Conservation (phyloP, 2,329 filamentous ascomycete genomes). For the Neofusicoccum kwambonambiense region DNA sequence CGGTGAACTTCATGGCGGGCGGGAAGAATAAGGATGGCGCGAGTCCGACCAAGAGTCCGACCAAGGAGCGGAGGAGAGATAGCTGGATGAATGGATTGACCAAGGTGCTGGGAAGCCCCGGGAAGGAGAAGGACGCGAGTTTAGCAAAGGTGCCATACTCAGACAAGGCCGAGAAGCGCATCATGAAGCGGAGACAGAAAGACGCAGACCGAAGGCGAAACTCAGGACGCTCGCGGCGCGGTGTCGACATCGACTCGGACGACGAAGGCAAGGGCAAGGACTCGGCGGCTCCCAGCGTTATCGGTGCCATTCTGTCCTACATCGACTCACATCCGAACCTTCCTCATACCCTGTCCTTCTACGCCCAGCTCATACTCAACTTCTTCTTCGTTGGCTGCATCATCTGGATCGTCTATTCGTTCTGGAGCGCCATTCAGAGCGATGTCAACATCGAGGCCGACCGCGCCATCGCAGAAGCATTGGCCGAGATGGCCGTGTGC, state of each 20-base stretch:
- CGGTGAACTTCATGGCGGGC: slow-evolving; percentile 19
- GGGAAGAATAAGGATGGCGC: slow-evolving; percentile 16
- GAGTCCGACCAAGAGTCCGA: slow-evolving; percentile 30
- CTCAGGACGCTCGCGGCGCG: slow-evolving; percentile 24
- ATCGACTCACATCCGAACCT: slow-evolving; percentile 65
- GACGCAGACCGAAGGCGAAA: slow-evolving; percentile 27
- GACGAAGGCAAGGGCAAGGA: slow-evolving; percentile 24
- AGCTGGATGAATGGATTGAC: slow-evolving; percentile 29
- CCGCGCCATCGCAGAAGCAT: slow-evolving; percentile 65
- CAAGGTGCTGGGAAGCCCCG: slow-evolving; percentile 23
- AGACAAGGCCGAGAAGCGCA: slow-evolving; percentile 40
- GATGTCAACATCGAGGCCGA: slow-evolving; percentile 74
- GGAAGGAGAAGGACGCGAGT: slow-evolving; percentile 26
- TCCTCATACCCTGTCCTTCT: slow-evolving; percentile 65
- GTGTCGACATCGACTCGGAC: slow-evolving; percentile 22
- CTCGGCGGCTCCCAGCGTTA: slow-evolving; percentile 24
- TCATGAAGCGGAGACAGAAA: slow-evolving; percentile 36
- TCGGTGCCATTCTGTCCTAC: slow-evolving; percentile 58
- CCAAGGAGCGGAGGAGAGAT: slow-evolving; percentile 32
- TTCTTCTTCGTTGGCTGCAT: slow-evolving; percentile 57
- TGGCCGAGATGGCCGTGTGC: slow-evolving; percentile 73
- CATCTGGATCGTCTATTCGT: slow-evolving; percentile 67
- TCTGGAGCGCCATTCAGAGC: slow-evolving; percentile 67
- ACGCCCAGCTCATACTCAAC: slow-evolving; percentile 67
- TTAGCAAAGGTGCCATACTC: slow-evolving; percentile 36